Evolutionary conservation across 1,139 yeast genomes (phyloP), one percentile per base, ranked within the genome.

Genomic region (Hyphopichia khmerensis): DNA sequence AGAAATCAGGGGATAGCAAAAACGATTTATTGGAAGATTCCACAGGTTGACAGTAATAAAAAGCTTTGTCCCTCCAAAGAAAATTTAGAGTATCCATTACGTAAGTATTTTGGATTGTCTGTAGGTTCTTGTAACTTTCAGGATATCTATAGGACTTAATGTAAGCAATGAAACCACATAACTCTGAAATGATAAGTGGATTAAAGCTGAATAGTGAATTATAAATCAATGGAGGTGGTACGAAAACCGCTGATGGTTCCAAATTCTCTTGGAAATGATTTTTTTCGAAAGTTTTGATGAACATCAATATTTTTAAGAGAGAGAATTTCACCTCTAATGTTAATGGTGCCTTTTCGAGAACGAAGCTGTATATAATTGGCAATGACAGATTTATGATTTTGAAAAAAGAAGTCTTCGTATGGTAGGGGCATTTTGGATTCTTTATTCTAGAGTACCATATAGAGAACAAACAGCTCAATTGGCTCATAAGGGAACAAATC

Each of bases 41-140:
- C 1, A 49, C 42, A 1, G 45, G 42, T 2, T 43, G 43, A 29
- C 52, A 59, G 32, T 50, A 48, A 15, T 51, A 43, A 38, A 69
- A 52, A 11, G 60, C 57, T 19, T 29, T 26, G 39, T 82, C 82
- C 49, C 87, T 65, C 91, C 91, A 85, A 1, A 82, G 47, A 27
- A 77, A 67, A 46, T 84, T 84, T 40, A 86, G 72, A 7, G 78
- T 53, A 54, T 84, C 90, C 69, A 80, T 70, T 8, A 83, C 76
- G 45, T 74, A 77, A 0, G 78, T 64, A 43, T 82, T 81, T 42
- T 79, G 82, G 5, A 75, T 41, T n/a, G 51, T 49, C 35, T 72
- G 69, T 24, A 59, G 51, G 7, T 52, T 47, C 5, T 60, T 57
- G 11, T 57, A 52, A 1, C 30, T 18, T n/a, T 43, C 46, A 4